Evolutionary conservation across 371 early-diverging fungal genomes (phyloP).

Genomic region (Entomophthora muscae): DNA sequence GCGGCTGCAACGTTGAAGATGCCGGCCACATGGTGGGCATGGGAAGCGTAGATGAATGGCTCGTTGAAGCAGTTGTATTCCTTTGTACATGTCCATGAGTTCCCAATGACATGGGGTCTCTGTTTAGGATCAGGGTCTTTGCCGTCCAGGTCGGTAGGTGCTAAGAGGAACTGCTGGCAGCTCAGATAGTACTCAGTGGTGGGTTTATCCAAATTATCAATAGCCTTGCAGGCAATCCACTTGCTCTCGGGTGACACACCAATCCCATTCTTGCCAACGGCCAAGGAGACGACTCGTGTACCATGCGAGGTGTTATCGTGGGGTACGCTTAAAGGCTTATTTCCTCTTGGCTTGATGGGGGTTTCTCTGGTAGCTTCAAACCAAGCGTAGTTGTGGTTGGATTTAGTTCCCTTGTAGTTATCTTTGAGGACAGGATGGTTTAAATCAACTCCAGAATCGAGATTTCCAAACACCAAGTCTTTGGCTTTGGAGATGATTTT

Average conservation of each 20-base stretch:
- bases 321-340: neutral
- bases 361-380: conserved; percentile 4
- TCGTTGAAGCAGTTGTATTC: neutral
- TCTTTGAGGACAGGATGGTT: conserved; percentile 51
- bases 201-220: no score
- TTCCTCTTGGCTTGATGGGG: neutral
- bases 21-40: neutral
- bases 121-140: neutral
- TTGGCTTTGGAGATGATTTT: neutral
- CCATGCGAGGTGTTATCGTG: neutral
- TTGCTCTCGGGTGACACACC: neutral
- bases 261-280: neutral
- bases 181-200: no score
- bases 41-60: neutral
- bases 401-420: conserved; percentile 10
- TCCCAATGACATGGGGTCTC: neutral
- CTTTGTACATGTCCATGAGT: neutral
- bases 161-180: no score
- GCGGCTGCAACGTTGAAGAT: neutral
- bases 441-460: conserved; percentile 40
- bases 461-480: conserved; percentile 7
- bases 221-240: neutral
- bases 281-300: neutral
- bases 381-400: neutral
- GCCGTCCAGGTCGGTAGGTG: neutral